Evolutionary conservation across 441 rosid genomes (phyloP), one percentile per base, ranked within the genome.

Genomic region (Erodium moschatum): DNA sequence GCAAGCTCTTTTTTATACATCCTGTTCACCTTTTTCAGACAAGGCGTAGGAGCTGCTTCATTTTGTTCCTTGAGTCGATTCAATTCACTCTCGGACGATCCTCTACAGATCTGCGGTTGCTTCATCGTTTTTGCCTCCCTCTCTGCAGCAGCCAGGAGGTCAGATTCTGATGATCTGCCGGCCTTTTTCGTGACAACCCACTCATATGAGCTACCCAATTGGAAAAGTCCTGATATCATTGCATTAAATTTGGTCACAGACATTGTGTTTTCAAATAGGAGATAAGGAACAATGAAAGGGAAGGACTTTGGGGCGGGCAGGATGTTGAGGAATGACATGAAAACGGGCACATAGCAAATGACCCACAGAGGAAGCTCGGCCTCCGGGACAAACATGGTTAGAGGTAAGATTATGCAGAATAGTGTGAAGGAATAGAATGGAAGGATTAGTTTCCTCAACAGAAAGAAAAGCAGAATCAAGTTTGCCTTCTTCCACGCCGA

Each of bases 161-260:
- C 94, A 0, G 90, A 85, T 75, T 92, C 91, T 48, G 92, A 81
- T 64, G 88, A 86, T 78, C 91, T 83, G 56, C 98, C 97, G 2
- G 96, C 91, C 68, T 92, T 92, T 71, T 92, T 92, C 71, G 98
- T 92, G 77, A 92, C 97, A 67, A 90, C 78, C 98, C 98, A 92
- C 71, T 89, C 98, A 10, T 83, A 88, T 10, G 97, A 90, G 83
- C 94, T 90, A 52, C 97, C 96, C 68, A 92, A 61, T 76, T 87
- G 91, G 81, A 90, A 87, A 27, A 90, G 74, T 20, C 98, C 98
- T 0, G 98, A 92, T 7, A 90, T 83, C 90, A 90, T 90, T 0
- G 98, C 98, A 64, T 85, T 81, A 81, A 90, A 90, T 78, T 92
- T 92, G 80, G 98, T 89, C 65, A 92, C 91, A 0, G 98, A 92